These are phyloP conservation scores for Diaporthe citri DNA, from an alignment of 2,329 filamentous ascomycete species.

Conservation along the genomic window DNA sequence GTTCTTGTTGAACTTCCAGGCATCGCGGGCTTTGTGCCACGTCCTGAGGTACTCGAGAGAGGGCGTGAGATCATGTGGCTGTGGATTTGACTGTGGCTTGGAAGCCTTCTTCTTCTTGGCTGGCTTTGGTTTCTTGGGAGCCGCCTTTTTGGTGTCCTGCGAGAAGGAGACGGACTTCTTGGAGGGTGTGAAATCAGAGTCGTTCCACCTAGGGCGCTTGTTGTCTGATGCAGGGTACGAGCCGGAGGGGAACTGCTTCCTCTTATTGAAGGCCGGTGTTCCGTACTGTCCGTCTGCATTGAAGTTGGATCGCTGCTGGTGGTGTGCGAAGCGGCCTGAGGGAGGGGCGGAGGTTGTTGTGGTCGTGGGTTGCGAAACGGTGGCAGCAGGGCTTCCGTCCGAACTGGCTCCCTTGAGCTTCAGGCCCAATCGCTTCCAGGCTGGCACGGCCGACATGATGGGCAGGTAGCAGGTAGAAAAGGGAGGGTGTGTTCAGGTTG, in stretches of 20 bases:
- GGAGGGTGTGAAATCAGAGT: constrained; percentile 43
- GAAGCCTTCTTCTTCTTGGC: constrained; percentile 51
- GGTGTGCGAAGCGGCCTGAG: constrained; percentile 41
- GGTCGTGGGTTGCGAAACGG: constrained; percentile 42
- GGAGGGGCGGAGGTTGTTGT: constrained; percentile 36
- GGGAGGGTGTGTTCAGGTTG: constrained; percentile 35
- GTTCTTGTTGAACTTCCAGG: constrained; percentile 98
- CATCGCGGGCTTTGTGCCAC: constrained; percentile 77
- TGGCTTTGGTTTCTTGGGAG: constrained; percentile 48
- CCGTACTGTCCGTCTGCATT: constrained; percentile 43
- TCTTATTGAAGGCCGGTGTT: constrained; percentile 58
- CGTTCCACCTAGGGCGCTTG: constrained; percentile 52
- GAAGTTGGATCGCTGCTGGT: constrained; percentile 46
- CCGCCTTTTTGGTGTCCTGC: constrained; percentile 54
- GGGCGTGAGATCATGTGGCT: constrained; percentile 61
- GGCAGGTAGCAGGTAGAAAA: constrained; percentile 43
- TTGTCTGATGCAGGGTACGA: constrained; percentile 43
- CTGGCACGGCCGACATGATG: constrained; percentile 64
- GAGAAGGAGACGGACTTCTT: constrained; percentile 65
- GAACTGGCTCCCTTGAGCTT: constrained; percentile 66
- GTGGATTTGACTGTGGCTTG: constrained; percentile 47
- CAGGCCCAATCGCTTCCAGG: constrained; percentile 74
- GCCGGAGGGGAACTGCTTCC: constrained; percentile 61
- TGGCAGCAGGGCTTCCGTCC: constrained; percentile 49
- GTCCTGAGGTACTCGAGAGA: constrained; percentile 82